phyloP scores from a whole-genome alignment of 441 rosid species.

The Dalechampia spathulata region DNA sequence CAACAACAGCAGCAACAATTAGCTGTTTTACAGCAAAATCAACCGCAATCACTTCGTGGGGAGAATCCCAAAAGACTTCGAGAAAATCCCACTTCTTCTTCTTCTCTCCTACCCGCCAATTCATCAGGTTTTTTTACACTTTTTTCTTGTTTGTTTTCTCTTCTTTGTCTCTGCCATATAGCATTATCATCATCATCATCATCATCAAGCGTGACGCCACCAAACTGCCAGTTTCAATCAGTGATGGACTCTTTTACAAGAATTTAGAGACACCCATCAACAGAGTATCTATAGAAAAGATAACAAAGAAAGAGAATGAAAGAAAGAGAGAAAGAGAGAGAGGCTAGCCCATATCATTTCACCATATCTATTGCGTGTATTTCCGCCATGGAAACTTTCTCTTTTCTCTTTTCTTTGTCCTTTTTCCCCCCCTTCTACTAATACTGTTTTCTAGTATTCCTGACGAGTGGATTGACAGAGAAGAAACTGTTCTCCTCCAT shows the following conservation, averaged over 20 bases:
- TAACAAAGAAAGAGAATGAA: no score
- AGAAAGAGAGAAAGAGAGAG: no score
- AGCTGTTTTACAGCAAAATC: slow-evolving; percentile 27
- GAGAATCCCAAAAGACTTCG: slow-evolving; percentile 49
- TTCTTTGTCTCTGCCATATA: neutral
- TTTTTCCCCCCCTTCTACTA: slow-evolving; percentile 3
- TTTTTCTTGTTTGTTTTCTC: neutral
- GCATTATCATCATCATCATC: neutral
- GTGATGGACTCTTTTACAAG: slow-evolving; percentile 17
- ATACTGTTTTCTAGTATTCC: slow-evolving; percentile 38
- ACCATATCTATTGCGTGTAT: slow-evolving; percentile 30
- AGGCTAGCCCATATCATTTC: no score
- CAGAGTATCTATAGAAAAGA: slow-evolving; percentile 9
- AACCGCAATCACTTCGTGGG: slow-evolving; percentile 22
- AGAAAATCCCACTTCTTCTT: slow-evolving; percentile 37
- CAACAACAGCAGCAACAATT: slow-evolving; percentile 42
- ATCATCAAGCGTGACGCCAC: no score
- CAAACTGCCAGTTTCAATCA: slow-evolving; percentile 13
- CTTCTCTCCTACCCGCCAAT: slow-evolving; percentile 27
- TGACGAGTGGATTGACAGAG: slow-evolving; percentile 42
- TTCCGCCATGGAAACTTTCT: no score
- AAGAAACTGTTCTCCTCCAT: slow-evolving; percentile 31
- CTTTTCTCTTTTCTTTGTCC: slow-evolving; percentile 16
- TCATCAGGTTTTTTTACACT: slow-evolving; percentile 29
- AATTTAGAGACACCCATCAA: slow-evolving; percentile 16